Evolutionary conservation across 306 rosid species (phyloP), one percentile per base, ranked within the genome.

Genomic region (Rosa multiflora): DNA sequence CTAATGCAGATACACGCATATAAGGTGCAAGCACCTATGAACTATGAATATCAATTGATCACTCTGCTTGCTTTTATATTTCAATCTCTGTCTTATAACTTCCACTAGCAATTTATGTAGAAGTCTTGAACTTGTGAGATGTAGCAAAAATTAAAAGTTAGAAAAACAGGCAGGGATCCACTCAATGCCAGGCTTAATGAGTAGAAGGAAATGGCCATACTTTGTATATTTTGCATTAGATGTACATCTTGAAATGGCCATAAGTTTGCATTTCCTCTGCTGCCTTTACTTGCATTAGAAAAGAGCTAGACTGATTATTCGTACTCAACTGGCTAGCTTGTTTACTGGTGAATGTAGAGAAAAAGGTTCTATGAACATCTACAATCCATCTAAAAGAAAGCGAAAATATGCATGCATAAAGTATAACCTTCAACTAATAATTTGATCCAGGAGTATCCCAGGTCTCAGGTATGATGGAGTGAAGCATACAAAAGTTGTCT

Each of bases 371-470:
- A 62, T 40, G 58, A 44, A 67, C 49, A 23, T 59, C 83, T 35
- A 39, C 58, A 62, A 72, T 73, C 21, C 56, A 20, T 43, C 5
- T 0, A 14, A 35, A 58, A 67, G 23, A 56, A 23, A 5, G 5
- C 18, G 10, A 58, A 55, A 73, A 13, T 43, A 42, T 13, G 55
- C 64, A 73, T 11, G n/a, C 35, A 21, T 10, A 21, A 48, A 29
- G 14, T 56, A 23, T 10, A 51, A 51, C 21, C 23, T 52, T 84
- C 80, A 89, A 43, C 58, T 76, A 76, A 59, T 89, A 86, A 70
- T 90, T 92, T 77, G 97, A 92, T 69, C 84, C 89, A 23, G 93
- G 93, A 73, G 85, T 85, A 78, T 92, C 92, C 92, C 92, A 92
- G n/a, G 89, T 82, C 20, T 90, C 92, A 64, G 92, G 79, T 52